These are phyloP conservation scores for Delonix regia DNA, from an alignment of 306 rosid species.

Conservation along the genomic window DNA sequence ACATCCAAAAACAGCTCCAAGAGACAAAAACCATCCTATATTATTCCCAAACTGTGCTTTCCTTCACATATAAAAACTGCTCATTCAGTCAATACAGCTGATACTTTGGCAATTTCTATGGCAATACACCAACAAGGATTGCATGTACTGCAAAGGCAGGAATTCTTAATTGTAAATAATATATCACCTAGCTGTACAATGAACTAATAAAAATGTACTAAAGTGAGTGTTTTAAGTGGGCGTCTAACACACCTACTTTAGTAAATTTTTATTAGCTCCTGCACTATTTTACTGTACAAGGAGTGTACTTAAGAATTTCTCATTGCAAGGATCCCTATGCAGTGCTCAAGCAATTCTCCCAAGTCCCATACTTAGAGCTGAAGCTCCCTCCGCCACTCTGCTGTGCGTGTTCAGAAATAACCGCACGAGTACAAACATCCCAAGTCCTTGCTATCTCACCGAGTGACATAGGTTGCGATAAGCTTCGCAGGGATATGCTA, in stretches of 20 bases:
- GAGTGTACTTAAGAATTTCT: not conserved
- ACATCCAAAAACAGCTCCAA: not conserved
- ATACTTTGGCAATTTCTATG: conserved; percentile 18
- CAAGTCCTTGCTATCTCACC: conserved; percentile 88
- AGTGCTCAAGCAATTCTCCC: conserved; percentile 84
- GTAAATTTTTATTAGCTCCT: not conserved
- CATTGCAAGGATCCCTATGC: conserved; percentile 40
- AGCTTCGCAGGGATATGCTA: conserved; percentile 78
- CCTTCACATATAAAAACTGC: not conserved
- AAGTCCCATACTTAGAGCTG: conserved; percentile 87
- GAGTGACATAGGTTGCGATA: conserved; percentile 93
- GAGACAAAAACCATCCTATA: not conserved
- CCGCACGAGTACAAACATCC: conserved; percentile 89
- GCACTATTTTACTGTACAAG: not conserved
- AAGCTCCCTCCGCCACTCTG: conserved; percentile 98
- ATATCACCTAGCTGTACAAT: not conserved
- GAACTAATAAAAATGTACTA: not conserved
- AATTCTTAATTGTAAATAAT: not conserved
- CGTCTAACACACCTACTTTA: not conserved
- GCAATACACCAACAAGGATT: not conserved
- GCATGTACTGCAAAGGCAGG: not conserved
- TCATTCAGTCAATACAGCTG: not conserved
- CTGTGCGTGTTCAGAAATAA: conserved; percentile 87
- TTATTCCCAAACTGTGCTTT: conserved; percentile 9
- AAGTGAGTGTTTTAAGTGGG: too few relatives aligned